A percentile compares a stretch with the other conserved stretches of the same genome.
Conservation (phyloP, 331 rosid genomes). For the Quercus tomentella region DNA sequence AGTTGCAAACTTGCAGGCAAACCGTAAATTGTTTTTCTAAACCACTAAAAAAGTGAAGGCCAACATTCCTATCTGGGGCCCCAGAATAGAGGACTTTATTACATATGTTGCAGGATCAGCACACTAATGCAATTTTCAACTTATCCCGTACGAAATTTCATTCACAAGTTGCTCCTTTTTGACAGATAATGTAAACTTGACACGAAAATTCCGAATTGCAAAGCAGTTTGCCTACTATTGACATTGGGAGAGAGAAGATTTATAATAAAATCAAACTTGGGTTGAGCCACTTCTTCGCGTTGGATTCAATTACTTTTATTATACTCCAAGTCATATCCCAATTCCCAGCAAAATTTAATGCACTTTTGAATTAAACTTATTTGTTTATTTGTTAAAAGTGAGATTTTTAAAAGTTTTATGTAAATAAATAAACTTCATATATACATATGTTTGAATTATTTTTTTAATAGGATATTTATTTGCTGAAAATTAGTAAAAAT, state of each 20-base stretch:
- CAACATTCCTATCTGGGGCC: not conserved
- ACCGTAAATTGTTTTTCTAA: not conserved
- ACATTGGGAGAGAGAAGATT: not conserved
- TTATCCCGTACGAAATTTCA: not conserved
- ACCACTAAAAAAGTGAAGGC: constrained; percentile 1
- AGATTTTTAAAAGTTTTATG: no score
- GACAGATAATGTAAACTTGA: not conserved
- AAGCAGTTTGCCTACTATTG: constrained; percentile 13
- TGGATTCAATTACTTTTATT: not conserved
- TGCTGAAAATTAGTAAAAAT: no score
- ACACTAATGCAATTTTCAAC: not conserved
- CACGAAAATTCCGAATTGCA: not conserved
- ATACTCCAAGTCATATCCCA: constrained; percentile 23
- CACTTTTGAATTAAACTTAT: not conserved
- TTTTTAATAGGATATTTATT: no score
- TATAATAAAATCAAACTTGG: not conserved
- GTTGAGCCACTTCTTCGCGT: not conserved
- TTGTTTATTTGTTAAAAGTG: no score
- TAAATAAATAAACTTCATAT: no score
- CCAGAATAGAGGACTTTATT: not conserved
- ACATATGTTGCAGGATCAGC: not conserved
- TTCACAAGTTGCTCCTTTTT: not conserved
- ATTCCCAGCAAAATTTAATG: constrained; percentile 19
- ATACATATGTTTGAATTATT: no score
- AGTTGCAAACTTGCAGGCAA: constrained; percentile 6